Percentiles rank a stretch among this genome's conserved stretches.
Evolutionary conservation across 2,329 filamentous ascomycete genomes (phyloP).

Genomic region (Zasmidium citrigriseum): DNA sequence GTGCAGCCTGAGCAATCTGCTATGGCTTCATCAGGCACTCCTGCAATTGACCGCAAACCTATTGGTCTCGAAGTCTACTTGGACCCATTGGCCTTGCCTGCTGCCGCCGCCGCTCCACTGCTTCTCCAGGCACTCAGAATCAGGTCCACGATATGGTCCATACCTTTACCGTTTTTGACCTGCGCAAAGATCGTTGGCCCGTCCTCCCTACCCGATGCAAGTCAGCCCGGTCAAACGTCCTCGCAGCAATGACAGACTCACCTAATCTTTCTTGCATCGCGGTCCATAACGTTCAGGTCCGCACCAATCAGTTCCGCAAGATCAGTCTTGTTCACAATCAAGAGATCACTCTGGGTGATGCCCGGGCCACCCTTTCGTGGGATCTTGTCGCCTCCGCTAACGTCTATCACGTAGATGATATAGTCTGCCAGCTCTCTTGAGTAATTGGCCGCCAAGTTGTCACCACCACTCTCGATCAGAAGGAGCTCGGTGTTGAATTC

Average conservation of each 20-base stretch:
- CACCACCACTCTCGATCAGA: constrained; percentile 92
- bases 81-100: neutral
- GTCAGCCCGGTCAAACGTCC: neutral
- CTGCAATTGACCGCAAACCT: too few relatives aligned
- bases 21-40: neutral
- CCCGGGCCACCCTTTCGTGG: constrained; percentile 94
- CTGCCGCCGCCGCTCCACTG: constrained; percentile 64
- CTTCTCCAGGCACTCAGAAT: constrained; percentile 91
- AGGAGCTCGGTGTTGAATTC: constrained; percentile 80
- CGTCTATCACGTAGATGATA: constrained; percentile 98
- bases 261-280: constrained; percentile 85
- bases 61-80: neutral
- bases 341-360: constrained; percentile 91
- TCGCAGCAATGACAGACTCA: constrained; percentile 16
- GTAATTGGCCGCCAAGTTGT: constrained; percentile 98
- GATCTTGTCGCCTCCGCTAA: constrained; percentile 94
- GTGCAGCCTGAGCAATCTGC: neutral
- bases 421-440: constrained; percentile 91
- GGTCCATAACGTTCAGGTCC: constrained; percentile 89
- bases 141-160: constrained; percentile 84
- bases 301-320: constrained; percentile 87
- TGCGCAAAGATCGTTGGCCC: constrained; percentile 95
- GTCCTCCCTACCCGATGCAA: constrained; percentile 63
- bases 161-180: constrained; percentile 87
- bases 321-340: constrained; percentile 98